Conservation (phyloP, 441 rosid species). For the Biscutella auriculata region DNA sequence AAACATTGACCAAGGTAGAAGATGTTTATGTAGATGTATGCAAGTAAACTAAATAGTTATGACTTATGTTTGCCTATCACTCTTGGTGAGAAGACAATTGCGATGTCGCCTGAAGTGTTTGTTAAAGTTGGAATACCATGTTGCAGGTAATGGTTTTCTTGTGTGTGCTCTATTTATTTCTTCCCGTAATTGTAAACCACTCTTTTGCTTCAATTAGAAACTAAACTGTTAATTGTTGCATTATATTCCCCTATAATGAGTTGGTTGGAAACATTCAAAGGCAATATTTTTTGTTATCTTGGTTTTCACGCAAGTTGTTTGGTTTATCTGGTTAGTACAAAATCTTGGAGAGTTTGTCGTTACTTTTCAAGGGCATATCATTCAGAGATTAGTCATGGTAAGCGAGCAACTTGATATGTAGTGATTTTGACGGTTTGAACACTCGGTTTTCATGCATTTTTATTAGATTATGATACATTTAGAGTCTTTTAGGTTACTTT, state of each 20-base stretch:
- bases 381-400: constrained; percentile 97
- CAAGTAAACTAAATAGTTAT: constrained; percentile 11
- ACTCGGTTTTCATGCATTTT: too few species aligned
- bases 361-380: constrained; percentile 97
- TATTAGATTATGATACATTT: too few species aligned
- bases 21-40: neutral
- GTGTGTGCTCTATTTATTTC: constrained; percentile 17
- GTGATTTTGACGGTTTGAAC: too few species aligned
- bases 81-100: constrained; percentile 97
- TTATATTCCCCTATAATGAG: neutral
- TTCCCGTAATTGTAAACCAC: neutral
- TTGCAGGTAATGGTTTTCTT: constrained; percentile 61
- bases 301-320: constrained; percentile 17
- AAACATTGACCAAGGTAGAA: neutral
- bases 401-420: too few species aligned
- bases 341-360: constrained; percentile 98
- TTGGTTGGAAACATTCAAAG: neutral
- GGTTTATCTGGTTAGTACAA: constrained; percentile 79
- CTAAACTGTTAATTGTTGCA: neutral
- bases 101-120: constrained; percentile 96
- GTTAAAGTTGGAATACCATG: constrained; percentile 81
- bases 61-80: constrained; percentile 20
- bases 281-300: neutral
- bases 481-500: too few species aligned
- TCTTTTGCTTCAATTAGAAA: neutral